Conservation (phyloP, 306 rosid genomes). For the Vigna trinervia region DNA sequence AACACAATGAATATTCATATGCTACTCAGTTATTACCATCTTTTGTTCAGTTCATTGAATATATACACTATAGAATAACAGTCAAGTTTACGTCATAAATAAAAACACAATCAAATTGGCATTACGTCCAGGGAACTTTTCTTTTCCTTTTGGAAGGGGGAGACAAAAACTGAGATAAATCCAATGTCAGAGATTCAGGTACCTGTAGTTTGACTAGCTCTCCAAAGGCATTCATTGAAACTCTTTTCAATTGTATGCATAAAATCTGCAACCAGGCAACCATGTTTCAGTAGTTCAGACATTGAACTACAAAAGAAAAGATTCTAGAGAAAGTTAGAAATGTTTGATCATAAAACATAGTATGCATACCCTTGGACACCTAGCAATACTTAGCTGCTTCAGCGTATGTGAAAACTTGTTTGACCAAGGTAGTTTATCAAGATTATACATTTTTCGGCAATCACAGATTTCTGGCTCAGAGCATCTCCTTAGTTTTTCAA, state of each 20-base stretch:
- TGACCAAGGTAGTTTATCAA: constrained; percentile 78
- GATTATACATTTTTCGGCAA: constrained; percentile 56
- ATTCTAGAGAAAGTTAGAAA: constrained; percentile 25
- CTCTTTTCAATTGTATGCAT: constrained; percentile 87
- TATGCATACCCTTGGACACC: constrained; percentile 75
- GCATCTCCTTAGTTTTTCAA: constrained; percentile 73
- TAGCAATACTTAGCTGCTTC: constrained; percentile 86
- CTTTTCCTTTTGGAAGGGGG: background rate
- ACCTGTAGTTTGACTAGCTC: constrained; percentile 81
- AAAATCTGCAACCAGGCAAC: constrained; percentile 67
- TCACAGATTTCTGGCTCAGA: constrained; percentile 68
- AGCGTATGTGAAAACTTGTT: constrained; percentile 70
- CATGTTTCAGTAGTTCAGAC: constrained; percentile 33
- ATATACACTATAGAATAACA: constrained; percentile 26
- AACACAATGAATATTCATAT: constrained; percentile 37
- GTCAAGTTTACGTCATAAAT: constrained; percentile 34
- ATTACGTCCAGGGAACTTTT: constrained; percentile 14
- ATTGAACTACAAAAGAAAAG: constrained; percentile 34
- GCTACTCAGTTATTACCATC: background rate
- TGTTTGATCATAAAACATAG: constrained; percentile 36
- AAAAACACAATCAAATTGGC: constrained; percentile 7
- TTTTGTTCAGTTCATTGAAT: constrained; percentile 15
- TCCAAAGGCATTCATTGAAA: constrained; percentile 62
- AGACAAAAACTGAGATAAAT: constrained; percentile 34
- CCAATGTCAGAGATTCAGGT: constrained; percentile 30